A percentile compares a stretch with the other conserved stretches of the same genome.
These are phyloP conservation scores for Claviceps fusiformis DNA, from an alignment of 2,329 filamentous ascomycete species.

Conservation along the genomic window DNA sequence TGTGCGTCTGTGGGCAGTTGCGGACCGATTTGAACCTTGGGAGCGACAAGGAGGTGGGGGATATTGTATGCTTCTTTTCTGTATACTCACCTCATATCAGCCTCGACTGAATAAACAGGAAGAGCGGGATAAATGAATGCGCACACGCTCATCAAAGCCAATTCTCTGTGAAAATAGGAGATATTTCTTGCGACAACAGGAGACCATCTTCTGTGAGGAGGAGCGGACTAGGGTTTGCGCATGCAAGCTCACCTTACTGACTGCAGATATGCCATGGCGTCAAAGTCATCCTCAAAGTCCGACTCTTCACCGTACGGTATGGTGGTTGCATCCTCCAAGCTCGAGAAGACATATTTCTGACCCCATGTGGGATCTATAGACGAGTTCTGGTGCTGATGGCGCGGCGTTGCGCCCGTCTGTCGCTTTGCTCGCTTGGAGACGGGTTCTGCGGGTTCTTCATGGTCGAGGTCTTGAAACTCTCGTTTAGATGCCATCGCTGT, in stretches of 20 bases:
- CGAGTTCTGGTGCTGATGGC: constrained; percentile 29
- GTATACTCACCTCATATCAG: constrained; percentile 38
- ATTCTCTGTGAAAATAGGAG: neutral
- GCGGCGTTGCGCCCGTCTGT: constrained; percentile 16
- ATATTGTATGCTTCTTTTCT: constrained; percentile 66
- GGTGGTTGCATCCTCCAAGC: constrained; percentile 36
- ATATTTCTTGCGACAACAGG: neutral
- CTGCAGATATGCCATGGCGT: constrained; percentile 56
- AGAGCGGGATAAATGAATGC: neutral
- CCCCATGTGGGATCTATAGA: constrained; percentile 52
- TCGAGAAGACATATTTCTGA: constrained; percentile 58
- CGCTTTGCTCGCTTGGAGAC: constrained; percentile 15
- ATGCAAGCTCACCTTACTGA: constrained; percentile 50
- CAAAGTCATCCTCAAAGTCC: constrained; percentile 53
- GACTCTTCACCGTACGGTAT: constrained; percentile 40
- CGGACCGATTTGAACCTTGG: constrained; percentile 39
- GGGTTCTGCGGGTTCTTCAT: constrained; percentile 13
- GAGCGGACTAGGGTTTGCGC: neutral
- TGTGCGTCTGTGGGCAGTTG: constrained; percentile 29
- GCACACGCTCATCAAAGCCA: constrained; percentile 2
- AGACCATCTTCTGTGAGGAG: neutral
- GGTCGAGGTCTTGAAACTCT: constrained; percentile 17
- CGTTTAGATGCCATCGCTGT: constrained; percentile 23
- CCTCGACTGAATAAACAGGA: constrained; percentile 9
- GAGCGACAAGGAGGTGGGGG: constrained; percentile 56